These are phyloP conservation scores for Pseudozyma hubeiensis DNA, from an alignment of 1,284 basidiomycete species.

Conservation along the genomic window DNA sequence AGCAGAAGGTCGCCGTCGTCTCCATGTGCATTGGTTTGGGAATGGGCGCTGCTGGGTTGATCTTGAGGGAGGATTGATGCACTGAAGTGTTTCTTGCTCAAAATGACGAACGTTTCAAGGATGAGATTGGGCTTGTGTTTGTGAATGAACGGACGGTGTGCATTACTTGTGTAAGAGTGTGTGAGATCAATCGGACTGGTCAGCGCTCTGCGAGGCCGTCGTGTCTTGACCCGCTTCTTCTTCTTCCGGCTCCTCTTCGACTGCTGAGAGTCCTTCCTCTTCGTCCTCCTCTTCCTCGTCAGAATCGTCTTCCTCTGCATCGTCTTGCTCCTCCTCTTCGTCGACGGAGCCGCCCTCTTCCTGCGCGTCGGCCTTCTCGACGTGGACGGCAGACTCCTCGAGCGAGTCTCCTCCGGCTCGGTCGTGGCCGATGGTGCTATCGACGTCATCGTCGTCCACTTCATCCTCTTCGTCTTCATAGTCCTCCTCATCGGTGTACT, in stretches of 20 bases:
- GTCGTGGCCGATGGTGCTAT: slow-evolving; percentile 51
- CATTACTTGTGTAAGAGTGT: background rate
- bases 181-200: slow-evolving; percentile 1
- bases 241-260: slow-evolving; percentile 47
- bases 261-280: slow-evolving; percentile 46
- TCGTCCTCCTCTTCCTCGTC: slow-evolving; percentile 56
- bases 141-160: background rate
- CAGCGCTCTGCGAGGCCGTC: background rate
- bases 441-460: slow-evolving; percentile 29
- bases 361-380: slow-evolving; percentile 34
- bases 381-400: slow-evolving; percentile 31
- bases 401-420: slow-evolving; percentile 30
- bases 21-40: slow-evolving; percentile 83
- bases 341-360: slow-evolving; percentile 39
- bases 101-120: background rate
- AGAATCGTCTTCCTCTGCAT: slow-evolving; percentile 17
- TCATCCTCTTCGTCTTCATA: slow-evolving; percentile 59
- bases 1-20: slow-evolving; percentile 83
- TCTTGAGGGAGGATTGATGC: slow-evolving; percentile 73
- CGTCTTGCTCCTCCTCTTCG: slow-evolving; percentile 73
- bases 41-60: slow-evolving; percentile 85
- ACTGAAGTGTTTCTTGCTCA: background rate
- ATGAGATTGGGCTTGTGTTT: background rate
- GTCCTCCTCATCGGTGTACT: slow-evolving; percentile 48
- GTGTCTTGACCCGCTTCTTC: slow-evolving; percentile 9